Percentiles rank a stretch among this genome's conserved stretches.
These are phyloP conservation scores for Picochlorum sp. DNA, from an alignment of 139 green algal genomes.

Conservation along the genomic window DNA sequence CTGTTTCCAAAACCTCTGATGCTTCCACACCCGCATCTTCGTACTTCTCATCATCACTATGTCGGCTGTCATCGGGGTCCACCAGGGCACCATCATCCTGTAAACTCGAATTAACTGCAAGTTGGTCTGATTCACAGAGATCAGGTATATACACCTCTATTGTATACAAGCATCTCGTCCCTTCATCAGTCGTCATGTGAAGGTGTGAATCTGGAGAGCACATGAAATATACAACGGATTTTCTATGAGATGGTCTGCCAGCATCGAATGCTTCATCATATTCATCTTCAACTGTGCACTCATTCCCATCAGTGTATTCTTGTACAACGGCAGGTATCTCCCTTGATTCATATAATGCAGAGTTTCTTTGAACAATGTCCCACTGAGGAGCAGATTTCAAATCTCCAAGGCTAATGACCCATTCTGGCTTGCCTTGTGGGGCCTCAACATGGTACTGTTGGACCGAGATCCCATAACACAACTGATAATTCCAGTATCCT, in stretches of 20 bases:
- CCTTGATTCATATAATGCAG: background rate
- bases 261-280: background rate
- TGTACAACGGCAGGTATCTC: background rate
- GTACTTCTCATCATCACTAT: constrained; percentile 5
- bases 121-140: constrained; percentile 5
- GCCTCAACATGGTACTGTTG: constrained; percentile 5
- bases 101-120: background rate
- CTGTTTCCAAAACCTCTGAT: background rate
- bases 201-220: constrained; percentile 8
- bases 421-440: background rate
- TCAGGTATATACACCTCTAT: constrained; percentile 11
- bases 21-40: background rate
- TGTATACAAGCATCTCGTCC: background rate
- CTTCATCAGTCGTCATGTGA: constrained; percentile 2
- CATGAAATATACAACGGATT: constrained; percentile 7
- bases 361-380: background rate
- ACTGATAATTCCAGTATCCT: constrained; percentile 14
- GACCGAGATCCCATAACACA: background rate
- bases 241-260: background rate
- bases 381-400: background rate
- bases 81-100: background rate
- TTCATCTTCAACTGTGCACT: constrained; percentile 2
- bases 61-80: background rate
- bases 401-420: constrained; percentile 3
- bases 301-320: background rate